Evolutionary conservation across 805 yeast species (phyloP), one percentile per base, ranked within the genome.

Genomic region (Zygosaccharomyces gambellarensis): DNA sequence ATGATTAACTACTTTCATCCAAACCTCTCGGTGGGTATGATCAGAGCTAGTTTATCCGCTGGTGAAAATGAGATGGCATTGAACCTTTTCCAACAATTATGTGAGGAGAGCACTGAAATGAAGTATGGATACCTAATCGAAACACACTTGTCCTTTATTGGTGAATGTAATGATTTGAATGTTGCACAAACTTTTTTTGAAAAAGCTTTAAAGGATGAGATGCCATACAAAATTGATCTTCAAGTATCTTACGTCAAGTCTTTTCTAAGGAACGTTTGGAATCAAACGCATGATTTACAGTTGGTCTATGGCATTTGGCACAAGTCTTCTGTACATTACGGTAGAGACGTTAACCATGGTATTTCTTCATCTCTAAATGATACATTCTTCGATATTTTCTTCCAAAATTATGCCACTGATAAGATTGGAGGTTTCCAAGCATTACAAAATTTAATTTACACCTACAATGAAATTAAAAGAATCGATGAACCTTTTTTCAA

Each of bases 401-500:
- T 87, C 69, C 73, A 76, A 51, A 72, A 71, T 42, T 81, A 73
- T 64, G 70, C 72, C 14, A 71, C 73, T 52, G 75, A 78, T 38
- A 69, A 71, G 53, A 71, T 70, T 7, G 79, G 79, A 54, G 85
- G 89, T 4, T 78, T 82, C 58, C 63, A 62, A 45, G 74, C 78
- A 56, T 76, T 88, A 57, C 78, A 79, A 60, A 73, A 76, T 43
- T 64, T 85, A 46, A 80, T 86, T 50, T 64, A 74, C 14, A 71
- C 74, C 30, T 84, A 85, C 63, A 74, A 80, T 45, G 73, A 73
- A 42, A 71, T 81, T 52, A 80, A 80, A 59, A 72, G 77, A 21
- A 75, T 84, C 48, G 92, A 87, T 65, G 92, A 86, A 65, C 83
- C 87, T n/a, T 86, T 88, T 61, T 78, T 88, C 66, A 88, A 87